Conservation (phyloP, 2,329 filamentous ascomycete species). For the Bipolaris sorokiniana region DNA sequence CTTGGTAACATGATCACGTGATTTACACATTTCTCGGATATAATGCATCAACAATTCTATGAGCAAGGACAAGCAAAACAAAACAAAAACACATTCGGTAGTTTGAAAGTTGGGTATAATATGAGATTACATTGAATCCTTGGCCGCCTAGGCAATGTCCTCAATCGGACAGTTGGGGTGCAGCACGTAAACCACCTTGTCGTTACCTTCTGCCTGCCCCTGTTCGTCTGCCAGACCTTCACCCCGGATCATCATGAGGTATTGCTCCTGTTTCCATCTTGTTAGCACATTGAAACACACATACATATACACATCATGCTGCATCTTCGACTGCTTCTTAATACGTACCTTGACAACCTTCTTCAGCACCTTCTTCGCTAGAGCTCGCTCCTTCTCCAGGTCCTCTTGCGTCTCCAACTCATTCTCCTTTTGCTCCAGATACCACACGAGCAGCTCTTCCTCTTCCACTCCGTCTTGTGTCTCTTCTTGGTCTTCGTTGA, state of each 20-base stretch:
- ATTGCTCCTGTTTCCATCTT: constrained; percentile 58
- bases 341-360: constrained; percentile 87
- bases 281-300: constrained; percentile 24
- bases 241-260: constrained; percentile 70
- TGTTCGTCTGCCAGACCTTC: constrained; percentile 85
- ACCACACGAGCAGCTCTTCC: constrained; percentile 84
- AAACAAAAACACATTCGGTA: not conserved
- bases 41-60: not conserved
- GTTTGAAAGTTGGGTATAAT: not conserved
- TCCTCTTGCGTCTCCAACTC: constrained; percentile 83
- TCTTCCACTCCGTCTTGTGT: constrained; percentile 84
- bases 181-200: constrained; percentile 77
- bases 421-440: constrained; percentile 87
- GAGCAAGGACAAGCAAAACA: not conserved
- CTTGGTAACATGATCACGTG: not conserved
- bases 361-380: constrained; percentile 86
- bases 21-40: constrained; percentile 1
- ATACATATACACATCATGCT: not conserved
- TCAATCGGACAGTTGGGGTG: constrained; percentile 94
- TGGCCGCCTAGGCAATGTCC: constrained; percentile 43
- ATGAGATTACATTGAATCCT: not conserved
- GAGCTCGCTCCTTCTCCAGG: constrained; percentile 72
- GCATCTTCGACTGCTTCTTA: not conserved
- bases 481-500: constrained; percentile 79
- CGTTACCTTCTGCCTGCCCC: constrained; percentile 58